A percentile compares a stretch with the other conserved stretches of the same genome.
Evolutionary conservation across 495 filamentous ascomycete species (phyloP).

Genomic region (Chaetomium fimeti): DNA sequence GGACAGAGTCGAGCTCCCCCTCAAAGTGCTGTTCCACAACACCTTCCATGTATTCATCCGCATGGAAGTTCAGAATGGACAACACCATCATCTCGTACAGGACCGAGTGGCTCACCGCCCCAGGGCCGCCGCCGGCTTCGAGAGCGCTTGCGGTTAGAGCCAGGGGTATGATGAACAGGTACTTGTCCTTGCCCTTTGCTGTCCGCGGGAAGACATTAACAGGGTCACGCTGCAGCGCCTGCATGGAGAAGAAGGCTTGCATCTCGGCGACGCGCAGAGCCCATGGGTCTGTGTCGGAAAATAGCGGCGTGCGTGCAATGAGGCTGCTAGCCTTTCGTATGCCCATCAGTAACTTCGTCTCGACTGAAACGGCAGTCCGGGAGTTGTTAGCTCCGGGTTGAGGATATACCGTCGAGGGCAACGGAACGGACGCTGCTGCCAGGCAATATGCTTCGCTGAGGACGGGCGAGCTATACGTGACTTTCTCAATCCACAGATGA

Average conservation of each 20-base stretch:
- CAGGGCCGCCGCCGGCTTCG: not conserved
- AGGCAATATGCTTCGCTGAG: not conserved
- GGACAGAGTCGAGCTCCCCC: not conserved
- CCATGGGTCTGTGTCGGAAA: not conserved
- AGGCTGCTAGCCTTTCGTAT: not conserved
- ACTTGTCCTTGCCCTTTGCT: not conserved
- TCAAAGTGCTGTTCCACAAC: not conserved
- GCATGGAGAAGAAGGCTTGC: not conserved
- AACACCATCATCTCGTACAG: not conserved
- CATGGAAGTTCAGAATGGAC: not conserved
- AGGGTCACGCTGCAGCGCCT: not conserved
- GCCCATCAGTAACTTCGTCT: not conserved
- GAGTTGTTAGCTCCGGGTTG: not conserved
- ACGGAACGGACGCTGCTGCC: not conserved
- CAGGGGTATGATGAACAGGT: constrained; percentile 2
- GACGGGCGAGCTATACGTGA: constrained; percentile 4
- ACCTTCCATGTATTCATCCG: not conserved
- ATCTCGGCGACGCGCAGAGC: not conserved
- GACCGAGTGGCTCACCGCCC: not conserved
- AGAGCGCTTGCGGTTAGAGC: constrained; percentile 1
- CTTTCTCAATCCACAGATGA: constrained; percentile 2
- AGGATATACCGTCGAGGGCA: not conserved
- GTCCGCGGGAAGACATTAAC: not conserved
- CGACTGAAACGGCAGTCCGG: not conserved
- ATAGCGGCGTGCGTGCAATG: not conserved